phyloP scores from a whole-genome alignment of 2,329 filamentous ascomycete species.

The Neopestalotiopsis sp. region DNA sequence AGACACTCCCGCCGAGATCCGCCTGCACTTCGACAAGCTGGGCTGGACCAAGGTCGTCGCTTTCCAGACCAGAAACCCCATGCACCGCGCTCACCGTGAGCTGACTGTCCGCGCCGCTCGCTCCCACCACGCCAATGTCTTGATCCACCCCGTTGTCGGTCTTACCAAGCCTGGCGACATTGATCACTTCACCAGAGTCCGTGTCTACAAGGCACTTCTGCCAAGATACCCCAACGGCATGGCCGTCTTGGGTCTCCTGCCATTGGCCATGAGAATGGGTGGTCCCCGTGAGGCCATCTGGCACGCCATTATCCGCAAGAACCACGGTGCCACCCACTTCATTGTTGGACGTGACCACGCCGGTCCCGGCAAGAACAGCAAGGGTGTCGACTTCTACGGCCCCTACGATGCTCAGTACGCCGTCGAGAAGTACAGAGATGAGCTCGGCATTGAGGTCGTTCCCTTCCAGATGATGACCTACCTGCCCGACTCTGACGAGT shows the following conservation, averaged over 20 bases:
- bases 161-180: conserved; percentile 99
- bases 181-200: conserved; percentile 98
- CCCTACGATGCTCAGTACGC: conserved; percentile 97
- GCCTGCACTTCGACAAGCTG: conserved; percentile 98
- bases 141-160: conserved; percentile 98
- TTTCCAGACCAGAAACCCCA: conserved; percentile 99
- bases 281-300: conserved; percentile 98
- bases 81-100: conserved; percentile 98
- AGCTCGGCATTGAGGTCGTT: conserved; percentile 98
- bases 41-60: conserved; percentile 97
- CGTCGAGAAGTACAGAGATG: conserved; percentile 93
- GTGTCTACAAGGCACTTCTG: conserved; percentile 96
- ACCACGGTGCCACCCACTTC: conserved; percentile 98
- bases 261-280: conserved; percentile 98
- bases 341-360: conserved; percentile 99
- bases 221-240: conserved; percentile 98
- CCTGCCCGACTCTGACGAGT: conserved; percentile 95
- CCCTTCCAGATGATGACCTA: conserved; percentile 99
- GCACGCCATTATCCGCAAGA: conserved; percentile 99
- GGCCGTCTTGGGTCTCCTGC: conserved; percentile 93
- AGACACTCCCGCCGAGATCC: conserved; percentile 94
- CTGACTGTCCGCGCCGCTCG: conserved; percentile 96
- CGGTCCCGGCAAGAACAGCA: conserved; percentile 96
- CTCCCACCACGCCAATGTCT: conserved; percentile 94
- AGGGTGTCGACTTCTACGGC: conserved; percentile 96